A percentile compares a stretch with the other conserved stretches of the same genome.
phyloP scores from a whole-genome alignment of 768 basidiomycete genomes.

The Boletus insuetus region DNA sequence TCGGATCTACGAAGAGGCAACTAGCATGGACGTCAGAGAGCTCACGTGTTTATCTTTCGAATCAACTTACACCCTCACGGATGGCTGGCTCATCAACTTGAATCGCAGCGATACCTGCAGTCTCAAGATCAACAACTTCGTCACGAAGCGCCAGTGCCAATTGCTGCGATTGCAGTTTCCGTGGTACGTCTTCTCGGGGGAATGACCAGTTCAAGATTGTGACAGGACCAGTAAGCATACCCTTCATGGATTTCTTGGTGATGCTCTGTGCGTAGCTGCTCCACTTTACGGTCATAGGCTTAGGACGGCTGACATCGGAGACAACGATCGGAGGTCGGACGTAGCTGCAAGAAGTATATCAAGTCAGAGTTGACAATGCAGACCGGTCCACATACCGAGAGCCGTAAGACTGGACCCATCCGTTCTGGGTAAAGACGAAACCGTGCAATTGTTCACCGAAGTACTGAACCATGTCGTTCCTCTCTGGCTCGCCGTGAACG shows the following conservation, averaged over 20 bases:
- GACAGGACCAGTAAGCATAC: constrained; percentile 98
- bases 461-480: constrained; percentile 99
- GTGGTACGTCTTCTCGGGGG: constrained; percentile 96
- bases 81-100: constrained; percentile 99
- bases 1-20: constrained; percentile 94
- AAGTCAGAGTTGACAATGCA: constrained; percentile 5
- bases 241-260: constrained; percentile 96
- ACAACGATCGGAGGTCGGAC: constrained; percentile 99
- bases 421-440: constrained; percentile 98
- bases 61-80: constrained; percentile 83
- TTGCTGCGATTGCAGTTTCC: constrained; percentile 97
- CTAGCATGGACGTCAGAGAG: constrained; percentile 33
- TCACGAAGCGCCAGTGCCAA: constrained; percentile 97
- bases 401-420: constrained; percentile 99
- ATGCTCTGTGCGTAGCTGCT: constrained; percentile 94
- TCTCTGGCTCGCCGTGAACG: constrained; percentile 98
- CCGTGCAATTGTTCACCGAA: constrained; percentile 95
- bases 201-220: constrained; percentile 99
- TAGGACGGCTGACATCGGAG: constrained; percentile 92
- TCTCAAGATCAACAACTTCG: constrained; percentile 95
- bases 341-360: constrained; percentile 50
- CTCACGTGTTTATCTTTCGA: neutral
- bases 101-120: constrained; percentile 94
- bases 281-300: constrained; percentile 96
- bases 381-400: constrained; percentile 63